Percentiles rank a stretch among this genome's conserved stretches.
phyloP scores from a whole-genome alignment of 495 filamentous ascomycete genomes.

The Cenococcum geophilum region DNA sequence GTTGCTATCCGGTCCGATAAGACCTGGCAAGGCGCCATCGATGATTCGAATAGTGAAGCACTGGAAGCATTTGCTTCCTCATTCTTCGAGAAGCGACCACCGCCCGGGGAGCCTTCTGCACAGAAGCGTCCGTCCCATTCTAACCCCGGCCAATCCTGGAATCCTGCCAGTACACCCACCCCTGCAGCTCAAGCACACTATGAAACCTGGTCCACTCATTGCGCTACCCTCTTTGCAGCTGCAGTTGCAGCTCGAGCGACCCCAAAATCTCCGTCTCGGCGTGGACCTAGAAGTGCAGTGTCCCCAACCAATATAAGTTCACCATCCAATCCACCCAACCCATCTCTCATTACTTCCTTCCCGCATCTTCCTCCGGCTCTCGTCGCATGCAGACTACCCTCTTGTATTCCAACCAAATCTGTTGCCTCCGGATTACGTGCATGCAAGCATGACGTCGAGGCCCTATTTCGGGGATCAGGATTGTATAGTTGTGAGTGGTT shows the following conservation, averaged over 20 bases:
- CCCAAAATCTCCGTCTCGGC: background rate
- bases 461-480: conserved; percentile 17
- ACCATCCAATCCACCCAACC: background rate
- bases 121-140: background rate
- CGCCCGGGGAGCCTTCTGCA: conserved; percentile 1
- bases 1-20: conserved; percentile 22
- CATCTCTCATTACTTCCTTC: conserved; percentile 10
- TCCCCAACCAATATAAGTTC: background rate
- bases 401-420: conserved; percentile 11
- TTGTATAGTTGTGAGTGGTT: conserved; percentile 26
- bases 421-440: conserved; percentile 14
- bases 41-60: conserved; percentile 21
- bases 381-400: conserved; percentile 7
- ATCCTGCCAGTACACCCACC: background rate
- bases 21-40: conserved; percentile 26
- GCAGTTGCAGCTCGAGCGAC: background rate
- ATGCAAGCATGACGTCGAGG: conserved; percentile 27
- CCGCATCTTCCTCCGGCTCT: conserved; percentile 18
- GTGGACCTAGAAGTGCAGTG: background rate
- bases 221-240: background rate
- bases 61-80: conserved; percentile 21
- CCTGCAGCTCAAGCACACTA: conserved; percentile 7
- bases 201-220: background rate
- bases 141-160: background rate
- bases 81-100: conserved; percentile 8